Evolutionary conservation across 1,284 basidiomycete species (phyloP), one percentile per base, ranked within the genome.

Genomic region (Cryptococcus floricola): DNA sequence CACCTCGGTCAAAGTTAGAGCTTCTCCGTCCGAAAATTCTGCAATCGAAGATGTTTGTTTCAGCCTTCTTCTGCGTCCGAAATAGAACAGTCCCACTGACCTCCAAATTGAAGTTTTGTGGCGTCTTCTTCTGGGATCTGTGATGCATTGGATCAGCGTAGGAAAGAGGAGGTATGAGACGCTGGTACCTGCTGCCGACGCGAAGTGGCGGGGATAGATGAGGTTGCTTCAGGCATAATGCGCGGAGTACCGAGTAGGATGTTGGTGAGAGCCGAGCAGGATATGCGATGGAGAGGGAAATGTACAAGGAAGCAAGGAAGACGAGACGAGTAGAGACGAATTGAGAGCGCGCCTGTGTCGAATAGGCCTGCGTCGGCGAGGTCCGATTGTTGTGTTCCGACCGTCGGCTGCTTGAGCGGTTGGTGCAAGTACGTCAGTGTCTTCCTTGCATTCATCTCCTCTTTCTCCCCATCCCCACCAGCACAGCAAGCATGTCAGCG

Each of bases 41-140:
- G 52, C n/a, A 19, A 19, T 10, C 25, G 27, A 14, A 13, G n/a
- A n/a, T 9, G 7, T 43, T 23, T 25, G 8, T 47, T 14, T 43
- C 8, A 46, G 10, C 38, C 6, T 28, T 18, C 12, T 14, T n/a
- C 23, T 23, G 23, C 23, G 2, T 14, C 18, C 27, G 47, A 13
- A 23, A 25, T 9, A 38, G 12, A 34, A 31, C 25, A 39, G 38
- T 16, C 37, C 28, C 34, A 37, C 66, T 57, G n/a, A 70, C 72
- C 72, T 57, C 73, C 73, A 49, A 75, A 75, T 59, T 75, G 71
- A 23, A 75, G 61, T 59, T 75, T 75, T 25, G 71, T 74, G 37
- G 73, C 73, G 58, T 75, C 73, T 50, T 75, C 73, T 45, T 75
- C 73, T 23, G 60, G 62, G 16, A 65, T 56, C 70, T 72, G 53